These are phyloP conservation scores for Entonaema liquescens DNA, from an alignment of 495 filamentous ascomycete genomes.

Conservation along the genomic window DNA sequence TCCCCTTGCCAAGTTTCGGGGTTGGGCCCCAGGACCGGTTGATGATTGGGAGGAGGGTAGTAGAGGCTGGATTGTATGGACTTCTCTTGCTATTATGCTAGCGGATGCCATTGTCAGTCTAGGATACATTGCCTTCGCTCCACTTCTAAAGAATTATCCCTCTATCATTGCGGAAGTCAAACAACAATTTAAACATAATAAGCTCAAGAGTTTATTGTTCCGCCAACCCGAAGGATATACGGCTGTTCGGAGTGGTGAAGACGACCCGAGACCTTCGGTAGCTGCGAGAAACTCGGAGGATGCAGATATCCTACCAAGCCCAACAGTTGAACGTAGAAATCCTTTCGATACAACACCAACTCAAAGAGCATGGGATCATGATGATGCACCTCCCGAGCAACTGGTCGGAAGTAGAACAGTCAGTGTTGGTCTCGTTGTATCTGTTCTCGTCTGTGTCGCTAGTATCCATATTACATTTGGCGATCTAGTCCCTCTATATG, in stretches of 20 bases:
- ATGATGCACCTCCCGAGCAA: slow-evolving; percentile 85
- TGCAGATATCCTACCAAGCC: slow-evolving; percentile 20
- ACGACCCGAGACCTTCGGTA: slow-evolving; percentile 28
- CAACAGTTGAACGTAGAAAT: slow-evolving; percentile 41
- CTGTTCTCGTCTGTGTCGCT: slow-evolving; percentile 78
- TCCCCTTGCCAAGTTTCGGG: slow-evolving; percentile 81
- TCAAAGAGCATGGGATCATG: slow-evolving; percentile 52
- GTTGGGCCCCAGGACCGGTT: slow-evolving; percentile 90
- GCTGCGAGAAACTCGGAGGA: slow-evolving; percentile 21
- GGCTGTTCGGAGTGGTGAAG: slow-evolving; percentile 30
- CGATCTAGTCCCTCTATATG: slow-evolving; percentile 69
- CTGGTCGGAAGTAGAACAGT: slow-evolving; percentile 79
- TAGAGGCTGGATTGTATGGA: slow-evolving; percentile 99
- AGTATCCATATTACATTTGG: slow-evolving; percentile 85
- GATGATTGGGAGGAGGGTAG: slow-evolving; percentile 88
- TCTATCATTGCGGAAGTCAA: slow-evolving; percentile 20
- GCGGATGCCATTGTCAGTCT: slow-evolving; percentile 90
- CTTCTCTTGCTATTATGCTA: slow-evolving; percentile 95
- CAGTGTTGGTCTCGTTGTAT: slow-evolving; percentile 74
- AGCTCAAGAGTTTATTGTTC: slow-evolving; percentile 29
- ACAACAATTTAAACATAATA: slow-evolving; percentile 29
- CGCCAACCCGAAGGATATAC: slow-evolving; percentile 28
- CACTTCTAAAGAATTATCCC: slow-evolving; percentile 49
- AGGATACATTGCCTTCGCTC: slow-evolving; percentile 76
- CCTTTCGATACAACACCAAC: slow-evolving; percentile 21